Evolutionary conservation across 2,329 filamentous ascomycete species (phyloP).

Genomic region (Diaporthe amygdali): DNA sequence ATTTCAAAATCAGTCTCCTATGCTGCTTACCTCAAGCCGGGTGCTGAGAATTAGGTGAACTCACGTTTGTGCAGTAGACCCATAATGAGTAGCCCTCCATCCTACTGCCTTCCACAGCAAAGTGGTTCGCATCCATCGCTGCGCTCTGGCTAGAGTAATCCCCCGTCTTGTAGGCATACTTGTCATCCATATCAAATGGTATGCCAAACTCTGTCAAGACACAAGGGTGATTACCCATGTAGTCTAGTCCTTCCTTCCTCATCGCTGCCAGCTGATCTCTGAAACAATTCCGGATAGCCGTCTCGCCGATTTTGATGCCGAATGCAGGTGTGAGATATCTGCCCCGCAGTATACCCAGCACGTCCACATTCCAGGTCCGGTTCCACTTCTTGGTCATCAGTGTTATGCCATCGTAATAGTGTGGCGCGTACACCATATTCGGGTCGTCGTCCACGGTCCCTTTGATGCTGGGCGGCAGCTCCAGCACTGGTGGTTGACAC

Average conservation of each 20-base stretch:
- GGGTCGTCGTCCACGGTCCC: constrained; percentile 87
- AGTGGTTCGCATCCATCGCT: constrained; percentile 96
- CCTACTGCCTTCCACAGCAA: constrained; percentile 81
- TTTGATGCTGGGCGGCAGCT: constrained; percentile 88
- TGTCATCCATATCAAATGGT: constrained; percentile 98
- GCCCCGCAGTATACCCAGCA: constrained; percentile 88
- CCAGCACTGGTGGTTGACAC: constrained; percentile 89
- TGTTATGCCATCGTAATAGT: constrained; percentile 97
- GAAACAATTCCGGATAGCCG: constrained; percentile 92
- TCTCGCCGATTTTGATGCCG: constrained; percentile 90
- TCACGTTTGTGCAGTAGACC: constrained; percentile 78
- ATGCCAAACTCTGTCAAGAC: constrained; percentile 96
- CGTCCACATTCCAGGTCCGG: constrained; percentile 94
- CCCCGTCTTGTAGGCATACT: constrained; percentile 92
- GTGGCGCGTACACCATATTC: constrained; percentile 89
- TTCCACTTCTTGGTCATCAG: constrained; percentile 99
- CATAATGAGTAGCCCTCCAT: constrained; percentile 89
- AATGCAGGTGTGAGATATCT: constrained; percentile 89
- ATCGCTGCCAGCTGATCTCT: constrained; percentile 85
- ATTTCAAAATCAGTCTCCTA: constrained; percentile 27
- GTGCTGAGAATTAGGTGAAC: constrained; percentile 25
- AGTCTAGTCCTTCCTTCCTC: constrained; percentile 83
- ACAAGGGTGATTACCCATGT: constrained; percentile 87
- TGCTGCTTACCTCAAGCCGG: neutral
- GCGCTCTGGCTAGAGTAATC: constrained; percentile 92